Conservation (phyloP, 2,329 filamentous ascomycete genomes). For the Eutypa lata region DNA sequence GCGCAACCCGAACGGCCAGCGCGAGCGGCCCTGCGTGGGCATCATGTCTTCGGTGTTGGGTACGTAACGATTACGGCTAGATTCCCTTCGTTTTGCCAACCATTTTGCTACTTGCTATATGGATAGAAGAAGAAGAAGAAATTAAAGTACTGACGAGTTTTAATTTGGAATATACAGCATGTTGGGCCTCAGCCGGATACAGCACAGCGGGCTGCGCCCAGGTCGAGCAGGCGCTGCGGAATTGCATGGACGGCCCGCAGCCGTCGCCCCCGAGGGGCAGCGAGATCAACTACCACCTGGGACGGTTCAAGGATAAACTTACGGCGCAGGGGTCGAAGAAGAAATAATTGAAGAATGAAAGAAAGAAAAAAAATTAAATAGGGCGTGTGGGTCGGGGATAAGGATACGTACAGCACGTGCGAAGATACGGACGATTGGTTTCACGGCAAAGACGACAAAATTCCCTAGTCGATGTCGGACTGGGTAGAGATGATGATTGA, state of each 20-base stretch:
- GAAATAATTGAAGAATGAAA: slow-evolving; percentile 56
- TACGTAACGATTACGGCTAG: slow-evolving; percentile 29
- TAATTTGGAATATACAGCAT: slow-evolving; percentile 51
- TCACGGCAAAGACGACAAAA: too few species aligned
- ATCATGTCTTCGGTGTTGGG: slow-evolving; percentile 58
- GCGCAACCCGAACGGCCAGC: slow-evolving; percentile 46
- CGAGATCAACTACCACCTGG: slow-evolving; percentile 88
- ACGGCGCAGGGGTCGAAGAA: slow-evolving; percentile 54
- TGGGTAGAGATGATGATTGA: too few species aligned
- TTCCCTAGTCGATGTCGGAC: too few species aligned
- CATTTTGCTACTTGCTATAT: neutral
- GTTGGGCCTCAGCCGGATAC: slow-evolving; percentile 79
- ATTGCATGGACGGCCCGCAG: slow-evolving; percentile 77
- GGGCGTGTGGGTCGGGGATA: too few species aligned
- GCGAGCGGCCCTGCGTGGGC: slow-evolving; percentile 50
- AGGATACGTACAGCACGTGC: too few species aligned
- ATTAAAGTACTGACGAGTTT: slow-evolving; percentile 5
- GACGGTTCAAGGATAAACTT: slow-evolving; percentile 70
- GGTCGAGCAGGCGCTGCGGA: slow-evolving; percentile 58
- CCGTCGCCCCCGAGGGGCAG: slow-evolving; percentile 58
- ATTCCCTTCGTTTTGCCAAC: too few species aligned
- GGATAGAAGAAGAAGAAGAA: neutral
- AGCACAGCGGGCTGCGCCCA: slow-evolving; percentile 56
- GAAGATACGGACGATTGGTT: too few species aligned
- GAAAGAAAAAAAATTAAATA: slow-evolving; percentile 30